Evolutionary conservation across 495 filamentous ascomycete species (phyloP), one percentile per base, ranked within the genome.

Genomic region (Aspergillus ostianus): DNA sequence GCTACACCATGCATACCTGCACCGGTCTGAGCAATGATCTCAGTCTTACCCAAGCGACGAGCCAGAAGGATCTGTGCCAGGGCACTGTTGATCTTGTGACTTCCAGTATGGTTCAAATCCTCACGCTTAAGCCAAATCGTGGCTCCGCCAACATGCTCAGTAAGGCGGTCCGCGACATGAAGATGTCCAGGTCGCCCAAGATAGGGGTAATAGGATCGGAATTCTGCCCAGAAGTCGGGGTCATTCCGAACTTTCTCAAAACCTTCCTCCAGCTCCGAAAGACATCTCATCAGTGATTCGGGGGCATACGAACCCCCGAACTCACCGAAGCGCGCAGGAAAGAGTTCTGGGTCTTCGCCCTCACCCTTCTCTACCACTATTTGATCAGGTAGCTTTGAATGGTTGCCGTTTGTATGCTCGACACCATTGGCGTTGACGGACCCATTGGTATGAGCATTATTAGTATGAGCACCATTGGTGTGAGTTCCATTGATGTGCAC

Each of bases 1-100:
- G 94, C 93, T 10, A 98, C 94, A 77, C 94, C 93, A 74, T 98
- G 94, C 71, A 97, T 93, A 20, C 93, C 94, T 23, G 94, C 93
- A 55, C 94, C 93, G 18, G 93, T 97, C 73, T 98, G 93, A 32
- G 93, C 94, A 64, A 98, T 97, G 63, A 98, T 97, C 70, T 89
- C 86, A 6, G 85, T 97, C 80, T 98, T 98, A 10, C 93, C 93
- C 49, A 98, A 73, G 29, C 91, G 82, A 23, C 81, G 80, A 0
- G 93, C 93, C 15, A 98, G 78, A 0, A 98, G 84, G 46, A 93
- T 85, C 72, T 97, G 94, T 15, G 94, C 93, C 7, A 98, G 73
- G 1, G 94, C 93, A 65, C 97, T 97, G 78, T 97, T 98, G 79
- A 98, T 97, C 81, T 97, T 97, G 80, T 97, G 94, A 23, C 86